These are phyloP conservation scores for Lepidium aucheri DNA, from an alignment of 345 rosid genomes.

Conservation along the genomic window DNA sequence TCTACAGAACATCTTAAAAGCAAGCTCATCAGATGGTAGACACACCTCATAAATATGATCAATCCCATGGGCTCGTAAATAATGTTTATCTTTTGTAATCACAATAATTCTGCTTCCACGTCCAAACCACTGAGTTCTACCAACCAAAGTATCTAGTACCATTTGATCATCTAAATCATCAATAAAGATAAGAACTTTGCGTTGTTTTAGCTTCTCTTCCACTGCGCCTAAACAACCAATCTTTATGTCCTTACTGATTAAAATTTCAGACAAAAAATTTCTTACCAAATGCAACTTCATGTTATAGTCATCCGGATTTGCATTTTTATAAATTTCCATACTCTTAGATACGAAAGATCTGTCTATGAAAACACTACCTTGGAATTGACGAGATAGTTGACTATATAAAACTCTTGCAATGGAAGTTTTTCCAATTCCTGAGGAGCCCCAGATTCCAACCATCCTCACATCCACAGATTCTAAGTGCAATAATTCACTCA, in stretches of 20 bases:
- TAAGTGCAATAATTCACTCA: background rate
- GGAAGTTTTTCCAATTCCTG: background rate
- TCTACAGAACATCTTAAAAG: no score
- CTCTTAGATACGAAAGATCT: background rate
- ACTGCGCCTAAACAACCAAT: background rate
- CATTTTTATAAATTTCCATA: background rate
- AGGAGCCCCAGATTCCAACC: background rate
- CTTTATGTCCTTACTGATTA: constrained; percentile 1
- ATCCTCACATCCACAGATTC: background rate
- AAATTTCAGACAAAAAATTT: background rate
- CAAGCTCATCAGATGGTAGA: no score
- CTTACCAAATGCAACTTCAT: background rate
- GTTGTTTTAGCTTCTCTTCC: background rate
- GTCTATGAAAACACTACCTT: background rate
- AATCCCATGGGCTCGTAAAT: no score
- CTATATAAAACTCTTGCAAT: background rate
- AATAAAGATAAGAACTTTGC: no score
- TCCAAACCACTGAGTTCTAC: no score
- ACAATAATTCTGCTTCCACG: no score
- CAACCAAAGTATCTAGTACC: no score
- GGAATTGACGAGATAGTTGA: background rate
- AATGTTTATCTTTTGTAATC: no score
- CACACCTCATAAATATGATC: no score
- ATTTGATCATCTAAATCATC: no score
- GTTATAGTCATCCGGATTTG: background rate